phyloP scores from a whole-genome alignment of 352 stramenopile genomes.

The Phytophthora nicotianae region DNA sequence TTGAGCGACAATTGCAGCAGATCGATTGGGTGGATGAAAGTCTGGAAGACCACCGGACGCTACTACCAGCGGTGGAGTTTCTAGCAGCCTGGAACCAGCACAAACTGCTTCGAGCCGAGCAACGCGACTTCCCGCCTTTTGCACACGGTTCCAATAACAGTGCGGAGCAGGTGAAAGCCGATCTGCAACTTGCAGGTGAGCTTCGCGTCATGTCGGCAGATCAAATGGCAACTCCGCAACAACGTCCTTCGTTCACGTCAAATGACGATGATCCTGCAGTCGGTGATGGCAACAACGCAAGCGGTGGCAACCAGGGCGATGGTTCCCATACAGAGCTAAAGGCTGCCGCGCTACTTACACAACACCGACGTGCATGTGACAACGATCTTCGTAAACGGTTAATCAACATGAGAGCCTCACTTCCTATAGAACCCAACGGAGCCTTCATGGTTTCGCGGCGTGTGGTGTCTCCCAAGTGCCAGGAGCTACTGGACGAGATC shows the following conservation, averaged over 20 bases:
- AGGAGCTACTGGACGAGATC: conserved; percentile 54
- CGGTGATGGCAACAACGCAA: conserved; percentile 6
- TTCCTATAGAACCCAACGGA: conserved; percentile 10
- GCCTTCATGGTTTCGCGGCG: conserved; percentile 22
- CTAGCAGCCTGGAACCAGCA: conserved; percentile 71
- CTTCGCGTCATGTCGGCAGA: conserved; percentile 54
- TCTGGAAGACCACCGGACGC: conserved; percentile 54
- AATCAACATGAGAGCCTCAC: conserved; percentile 37
- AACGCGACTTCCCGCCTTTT: conserved; percentile 65
- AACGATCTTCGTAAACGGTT: conserved; percentile 42
- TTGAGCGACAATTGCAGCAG: conserved; percentile 65
- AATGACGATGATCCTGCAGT: conserved; percentile 9
- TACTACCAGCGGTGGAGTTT: conserved; percentile 60
- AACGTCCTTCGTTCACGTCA: conserved; percentile 6
- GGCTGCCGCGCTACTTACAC: conserved; percentile 18
- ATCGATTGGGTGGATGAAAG: conserved; percentile 77
- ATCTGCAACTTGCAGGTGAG: conserved; percentile 64
- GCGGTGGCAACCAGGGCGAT: conserved; percentile 10
- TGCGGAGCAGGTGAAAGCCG: conserved; percentile 61
- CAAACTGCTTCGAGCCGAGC: conserved; percentile 64
- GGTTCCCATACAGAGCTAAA: conserved; percentile 22
- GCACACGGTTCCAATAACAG: conserved; percentile 23
- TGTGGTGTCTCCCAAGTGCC: conserved; percentile 43
- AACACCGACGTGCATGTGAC: conserved; percentile 30
- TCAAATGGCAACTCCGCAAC: conserved; percentile 24